phyloP scores from a whole-genome alignment of 1,284 basidiomycete genomes.

The Phylloporus sp. region DNA sequence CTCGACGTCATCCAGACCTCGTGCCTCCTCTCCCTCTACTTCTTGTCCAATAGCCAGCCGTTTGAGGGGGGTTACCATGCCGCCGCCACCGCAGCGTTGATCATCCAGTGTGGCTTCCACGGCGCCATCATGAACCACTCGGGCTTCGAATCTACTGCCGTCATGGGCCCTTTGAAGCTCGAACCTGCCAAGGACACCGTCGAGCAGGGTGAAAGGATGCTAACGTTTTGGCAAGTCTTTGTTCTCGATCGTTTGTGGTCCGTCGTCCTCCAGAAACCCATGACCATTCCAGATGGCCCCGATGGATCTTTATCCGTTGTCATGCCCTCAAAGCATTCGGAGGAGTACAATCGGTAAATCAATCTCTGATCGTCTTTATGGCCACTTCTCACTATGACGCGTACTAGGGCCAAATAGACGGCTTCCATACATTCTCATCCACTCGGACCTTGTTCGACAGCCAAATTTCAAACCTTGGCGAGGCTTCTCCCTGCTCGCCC shows the following conservation, averaged over 20 bases:
- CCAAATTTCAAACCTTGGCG: slow-evolving; percentile 53
- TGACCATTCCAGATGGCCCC: slow-evolving; percentile 58
- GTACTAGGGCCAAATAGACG: slow-evolving; percentile 63
- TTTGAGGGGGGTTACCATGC: slow-evolving; percentile 78
- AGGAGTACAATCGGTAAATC: slow-evolving; percentile 63
- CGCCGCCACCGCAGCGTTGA: slow-evolving; percentile 70
- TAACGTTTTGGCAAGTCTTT: slow-evolving; percentile 77
- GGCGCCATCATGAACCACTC: slow-evolving; percentile 49
- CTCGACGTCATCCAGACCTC: slow-evolving; percentile 78
- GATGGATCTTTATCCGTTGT: slow-evolving; percentile 58
- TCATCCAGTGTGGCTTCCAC: slow-evolving; percentile 72
- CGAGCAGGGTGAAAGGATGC: slow-evolving; percentile 68
- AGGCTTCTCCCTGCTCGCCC: slow-evolving; percentile 65
- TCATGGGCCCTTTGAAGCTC: slow-evolving; percentile 54
- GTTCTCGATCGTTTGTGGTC: slow-evolving; percentile 75
- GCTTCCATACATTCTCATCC: slow-evolving; percentile 60
- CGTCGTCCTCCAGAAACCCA: slow-evolving; percentile 63
- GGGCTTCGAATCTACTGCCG: slow-evolving; percentile 44
- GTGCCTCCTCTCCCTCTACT: slow-evolving; percentile 76
- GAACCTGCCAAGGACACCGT: slow-evolving; percentile 63
- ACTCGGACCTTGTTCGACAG: slow-evolving; percentile 69
- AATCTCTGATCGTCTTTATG: slow-evolving; percentile 14
- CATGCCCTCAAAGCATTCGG: slow-evolving; percentile 63
- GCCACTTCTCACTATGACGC: slow-evolving; percentile 22
- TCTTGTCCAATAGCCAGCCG: slow-evolving; percentile 74